Base-by-base conservation (phyloP, 805 yeast genomes). In the Yarrowia osloensis region DNA sequence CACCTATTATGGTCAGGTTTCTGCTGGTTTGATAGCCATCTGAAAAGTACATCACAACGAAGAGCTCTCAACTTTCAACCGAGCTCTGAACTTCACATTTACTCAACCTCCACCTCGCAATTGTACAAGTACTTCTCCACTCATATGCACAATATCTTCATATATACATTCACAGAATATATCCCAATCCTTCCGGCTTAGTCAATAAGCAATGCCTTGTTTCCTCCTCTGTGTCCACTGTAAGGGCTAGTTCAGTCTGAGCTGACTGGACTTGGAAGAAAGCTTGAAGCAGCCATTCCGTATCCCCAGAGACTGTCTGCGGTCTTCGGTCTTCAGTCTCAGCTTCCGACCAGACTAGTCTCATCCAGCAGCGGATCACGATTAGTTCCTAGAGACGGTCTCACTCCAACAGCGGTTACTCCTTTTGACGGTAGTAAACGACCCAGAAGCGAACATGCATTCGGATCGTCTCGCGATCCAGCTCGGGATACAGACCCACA, bases 401-500 rank as follows among this genome's bases (percentile, higher is more conserved):
- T 40, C 46, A 15, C 11, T 21, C 46, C 24, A 39, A 22, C 40
- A 37, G 22, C 7, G 42, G 42, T n/a, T 24, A n/a, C 31, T 15
- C 33, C 46, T 37, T n/a, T n/a, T 54, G 44, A 12, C 44, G 46
- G 26, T 37, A 54, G 24, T 54, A 57, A n/a, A 39, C 63, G 35
- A 40, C 49, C 63, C 63, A 57, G 49, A 57, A 57, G 1, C 49
- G 47, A 15, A 57, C 28, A 29, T 57, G 63, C 49, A 57, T 57
- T 40, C 63, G 4, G 21, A 57, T 49, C 13, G 63, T 57, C 31
- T 57, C 63, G 13, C 63, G 63, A 21, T 57, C 63, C 63, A 57
- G 22, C 12, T 39, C 49, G 9, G 63, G 63, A 19, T 39, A 57
- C 28, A 39, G 12, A 5, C 37, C 63, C n/a, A 57, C 47, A 12